Conservation (phyloP, 768 basidiomycete genomes). For the Pisolithus microcarpus region DNA sequence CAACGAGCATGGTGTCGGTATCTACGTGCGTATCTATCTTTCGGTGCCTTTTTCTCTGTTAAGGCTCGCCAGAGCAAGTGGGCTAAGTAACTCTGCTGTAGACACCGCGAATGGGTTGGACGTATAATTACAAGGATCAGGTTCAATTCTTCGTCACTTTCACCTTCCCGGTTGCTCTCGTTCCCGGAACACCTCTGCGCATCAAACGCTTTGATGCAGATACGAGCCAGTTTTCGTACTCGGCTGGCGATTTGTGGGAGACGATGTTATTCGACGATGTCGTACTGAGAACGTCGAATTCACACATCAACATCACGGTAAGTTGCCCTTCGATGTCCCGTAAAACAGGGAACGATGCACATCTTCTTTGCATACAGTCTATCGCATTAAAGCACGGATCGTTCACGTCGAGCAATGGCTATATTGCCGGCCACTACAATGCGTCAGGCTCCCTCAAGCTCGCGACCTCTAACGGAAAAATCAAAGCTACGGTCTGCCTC, state of each 20-base stretch:
- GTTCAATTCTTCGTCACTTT: slow-evolving; percentile 24
- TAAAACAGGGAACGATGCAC: neutral
- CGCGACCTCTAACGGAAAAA: slow-evolving; percentile 29
- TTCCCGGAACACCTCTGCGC: slow-evolving; percentile 8
- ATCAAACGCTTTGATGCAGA: slow-evolving; percentile 24
- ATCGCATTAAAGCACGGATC: slow-evolving; percentile 16
- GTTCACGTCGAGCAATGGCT: slow-evolving; percentile 26
- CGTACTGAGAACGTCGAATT: slow-evolving; percentile 17
- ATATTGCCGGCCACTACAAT: slow-evolving; percentile 34
- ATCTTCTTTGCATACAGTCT: slow-evolving; percentile 19
- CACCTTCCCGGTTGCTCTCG: slow-evolving; percentile 19
- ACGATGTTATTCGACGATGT: slow-evolving; percentile 23
- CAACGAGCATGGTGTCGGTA: slow-evolving; percentile 28
- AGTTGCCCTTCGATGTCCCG: neutral
- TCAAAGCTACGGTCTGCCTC: slow-evolving; percentile 24
- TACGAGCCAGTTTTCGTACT: slow-evolving; percentile 24
- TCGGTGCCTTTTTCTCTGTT: neutral
- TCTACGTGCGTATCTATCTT: slow-evolving; percentile 26
- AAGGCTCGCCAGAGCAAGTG: neutral
- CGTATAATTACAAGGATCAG: slow-evolving; percentile 7
- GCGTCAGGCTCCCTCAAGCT: slow-evolving; percentile 21
- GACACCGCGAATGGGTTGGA: slow-evolving; percentile 9
- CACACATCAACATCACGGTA: slow-evolving; percentile 23
- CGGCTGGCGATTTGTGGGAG: slow-evolving; percentile 21
- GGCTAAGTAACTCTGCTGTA: slow-evolving; percentile 1